Base-by-base conservation (phyloP, 2,329 filamentous ascomycete species). In the Exophiala alcalophila region DNA sequence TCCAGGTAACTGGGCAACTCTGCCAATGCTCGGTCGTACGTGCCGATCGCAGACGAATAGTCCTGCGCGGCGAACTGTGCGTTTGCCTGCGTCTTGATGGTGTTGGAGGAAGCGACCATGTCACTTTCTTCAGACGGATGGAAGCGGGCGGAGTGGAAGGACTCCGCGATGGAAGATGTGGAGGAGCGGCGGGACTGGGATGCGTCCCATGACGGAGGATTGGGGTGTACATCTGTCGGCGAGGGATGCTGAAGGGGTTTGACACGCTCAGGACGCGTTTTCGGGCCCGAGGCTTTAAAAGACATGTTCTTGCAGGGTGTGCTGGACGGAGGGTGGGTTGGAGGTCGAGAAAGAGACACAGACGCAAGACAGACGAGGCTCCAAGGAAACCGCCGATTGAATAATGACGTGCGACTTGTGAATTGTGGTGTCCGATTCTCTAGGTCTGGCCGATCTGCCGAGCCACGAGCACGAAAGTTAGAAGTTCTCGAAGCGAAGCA, bases 1-100 rank as follows among this genome's bases (percentile, higher is more conserved):
- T 91, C 81, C 18, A 94, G 77, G 61, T 94, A 94, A 52, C 80
- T 82, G 2, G 91, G 91, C 58, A 87, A 90, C 5, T 81, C 77
- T 9, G 80, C 74, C 3, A 94, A 72, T 15, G 92, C 90, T 53
- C 84, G 79, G 58, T 89, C 83, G 67, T 97, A 97, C 48, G 78
- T 83, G 54, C 81, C 77, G 50, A 97, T 83, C 27, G 91, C 91
- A 50, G 83, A 80, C 42, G 83, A 77, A 65, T 84, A 92, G 49
- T 81, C 78, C 28, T 78, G 77, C 3, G 78, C 75, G 1, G 76
- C 71, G 66, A 96, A 97, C n/a, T 89, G 76, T 4, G 76, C 65
- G 61, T 96, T 97, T 10, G 88, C 91, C 42, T 81, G 73, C 2
- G 76, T 60, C 65, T 95, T 96, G 57, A 83, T 79, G 1, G 74